A percentile compares a stretch with the other conserved stretches of the same genome.
Conservation (phyloP, 305 asterid genomes). For the Fraxinus platypoda region DNA sequence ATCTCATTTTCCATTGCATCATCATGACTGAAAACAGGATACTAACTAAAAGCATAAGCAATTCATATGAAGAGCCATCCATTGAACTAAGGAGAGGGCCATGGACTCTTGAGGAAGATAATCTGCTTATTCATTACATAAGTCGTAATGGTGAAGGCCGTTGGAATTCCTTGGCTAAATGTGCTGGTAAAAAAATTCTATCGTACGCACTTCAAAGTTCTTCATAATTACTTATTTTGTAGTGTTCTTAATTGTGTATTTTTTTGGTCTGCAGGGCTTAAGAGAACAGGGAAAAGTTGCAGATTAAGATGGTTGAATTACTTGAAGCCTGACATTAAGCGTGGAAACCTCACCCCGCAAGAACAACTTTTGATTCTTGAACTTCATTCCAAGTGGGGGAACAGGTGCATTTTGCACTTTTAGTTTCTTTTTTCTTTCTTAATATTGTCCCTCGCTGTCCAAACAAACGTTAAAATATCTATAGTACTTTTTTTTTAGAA, state of each 20-base stretch:
- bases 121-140: slow-evolving; percentile 65
- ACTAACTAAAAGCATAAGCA: not conserved
- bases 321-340: slow-evolving; percentile 74
- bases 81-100: slow-evolving; percentile 79
- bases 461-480: not conserved
- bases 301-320: slow-evolving; percentile 93
- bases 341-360: slow-evolving; percentile 78
- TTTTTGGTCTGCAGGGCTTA: slow-evolving; percentile 51
- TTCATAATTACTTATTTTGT: not conserved
- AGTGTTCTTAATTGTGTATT: not conserved
- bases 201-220: not conserved
- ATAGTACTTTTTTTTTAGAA: not conserved
- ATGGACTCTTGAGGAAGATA: slow-evolving; percentile 92
- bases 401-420: slow-evolving; percentile 45
- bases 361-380: slow-evolving; percentile 88
- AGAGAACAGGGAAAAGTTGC: slow-evolving; percentile 93
- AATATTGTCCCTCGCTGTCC: not conserved
- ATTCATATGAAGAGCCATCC: slow-evolving; percentile 38
- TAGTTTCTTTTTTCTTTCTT: not conserved
- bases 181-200: slow-evolving; percentile 49
- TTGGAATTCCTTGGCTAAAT: slow-evolving; percentile 79
- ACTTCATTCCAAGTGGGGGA: slow-evolving; percentile 93
- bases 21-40: slow-evolving; percentile 29
- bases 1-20: not conserved
- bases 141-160: slow-evolving; percentile 74